Evolutionary conservation across 1,284 basidiomycete genomes (phyloP).

Genomic region (Exsudoporus floridanus): DNA sequence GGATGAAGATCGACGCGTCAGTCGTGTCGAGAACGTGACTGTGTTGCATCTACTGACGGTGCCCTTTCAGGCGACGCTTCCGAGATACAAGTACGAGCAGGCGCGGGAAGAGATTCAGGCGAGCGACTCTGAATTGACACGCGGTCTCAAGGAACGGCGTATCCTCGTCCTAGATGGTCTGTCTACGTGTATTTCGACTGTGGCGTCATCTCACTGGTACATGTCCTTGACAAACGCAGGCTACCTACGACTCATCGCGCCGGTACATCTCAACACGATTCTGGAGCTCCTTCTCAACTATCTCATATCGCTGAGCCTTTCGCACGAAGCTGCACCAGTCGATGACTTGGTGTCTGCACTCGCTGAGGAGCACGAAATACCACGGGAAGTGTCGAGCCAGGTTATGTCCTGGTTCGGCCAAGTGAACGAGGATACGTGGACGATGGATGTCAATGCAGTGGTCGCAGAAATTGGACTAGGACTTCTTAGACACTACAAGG

Average conservation of each 20-base stretch:
- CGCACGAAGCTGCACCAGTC: conserved; percentile 49
- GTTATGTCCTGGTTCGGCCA: conserved; percentile 81
- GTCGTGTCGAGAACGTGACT: conserved; percentile 8
- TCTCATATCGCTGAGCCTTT: conserved; percentile 58
- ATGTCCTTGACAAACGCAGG: conserved; percentile 39
- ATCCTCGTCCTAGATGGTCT: conserved; percentile 72
- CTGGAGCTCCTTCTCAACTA: conserved; percentile 72
- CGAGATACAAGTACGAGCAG: conserved; percentile 55
- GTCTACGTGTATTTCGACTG: conserved; percentile 8
- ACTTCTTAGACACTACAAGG: conserved; percentile 64
- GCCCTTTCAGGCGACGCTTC: conserved; percentile 24
- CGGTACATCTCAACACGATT: conserved; percentile 62
- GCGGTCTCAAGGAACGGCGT: conserved; percentile 61
- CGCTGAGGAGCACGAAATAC: conserved; percentile 73
- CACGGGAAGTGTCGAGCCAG: conserved; percentile 58
- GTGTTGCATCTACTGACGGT: conserved; percentile 3
- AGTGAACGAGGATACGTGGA: conserved; percentile 57
- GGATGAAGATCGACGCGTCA: conserved; percentile 44
- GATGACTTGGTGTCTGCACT: conserved; percentile 57
- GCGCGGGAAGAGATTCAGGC: conserved; percentile 71
- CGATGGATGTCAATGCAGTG: conserved; percentile 55
- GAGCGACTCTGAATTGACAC: conserved; percentile 69
- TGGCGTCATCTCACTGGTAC: not conserved
- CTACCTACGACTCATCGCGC: conserved; percentile 67
- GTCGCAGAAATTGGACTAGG: conserved; percentile 72